phyloP scores from a whole-genome alignment of 2,329 filamentous ascomycete genomes.

The Pseudogymnoascus pannorum region DNA sequence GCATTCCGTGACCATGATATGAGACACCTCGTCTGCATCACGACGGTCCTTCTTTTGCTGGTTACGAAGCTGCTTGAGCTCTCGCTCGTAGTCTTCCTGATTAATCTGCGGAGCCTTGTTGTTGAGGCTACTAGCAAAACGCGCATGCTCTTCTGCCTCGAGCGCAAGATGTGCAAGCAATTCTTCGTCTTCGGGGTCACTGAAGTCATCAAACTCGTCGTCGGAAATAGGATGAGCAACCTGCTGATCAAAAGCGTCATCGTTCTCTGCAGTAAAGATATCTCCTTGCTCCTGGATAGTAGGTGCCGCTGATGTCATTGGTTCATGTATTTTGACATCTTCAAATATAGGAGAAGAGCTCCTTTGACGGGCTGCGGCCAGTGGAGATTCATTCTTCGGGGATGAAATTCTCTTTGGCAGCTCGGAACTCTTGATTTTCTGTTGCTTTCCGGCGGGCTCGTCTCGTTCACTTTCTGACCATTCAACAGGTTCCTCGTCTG shows the following conservation, averaged over 20 bases:
- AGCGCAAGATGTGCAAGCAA: constrained; percentile 77
- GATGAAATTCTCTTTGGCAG: not conserved
- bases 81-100: constrained; percentile 73
- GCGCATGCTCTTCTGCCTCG: constrained; percentile 88
- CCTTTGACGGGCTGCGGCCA: not conserved
- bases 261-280: constrained; percentile 8
- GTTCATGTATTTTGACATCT: constrained; percentile 16
- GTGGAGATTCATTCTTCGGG: not conserved
- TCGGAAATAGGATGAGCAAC: constrained; percentile 12
- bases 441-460: not conserved
- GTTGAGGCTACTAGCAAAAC: constrained; percentile 84
- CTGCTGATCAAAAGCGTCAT: constrained; percentile 20
- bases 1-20: constrained; percentile 92
- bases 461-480: constrained; percentile 46
- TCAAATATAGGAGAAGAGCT: constrained; percentile 22
- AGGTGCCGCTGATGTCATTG: constrained; percentile 8
- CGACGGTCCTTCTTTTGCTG: constrained; percentile 95
- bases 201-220: constrained; percentile 55
- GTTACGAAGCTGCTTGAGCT: constrained; percentile 77
- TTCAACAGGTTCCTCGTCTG: constrained; percentile 31
- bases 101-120: constrained; percentile 63
- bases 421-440: not conserved
- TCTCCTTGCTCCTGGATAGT: not conserved
- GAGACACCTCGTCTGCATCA: constrained; percentile 93
- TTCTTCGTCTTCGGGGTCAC: constrained; percentile 88